Conservation (phyloP, 2,329 filamentous ascomycete genomes). For the Cercospora sp. region DNA sequence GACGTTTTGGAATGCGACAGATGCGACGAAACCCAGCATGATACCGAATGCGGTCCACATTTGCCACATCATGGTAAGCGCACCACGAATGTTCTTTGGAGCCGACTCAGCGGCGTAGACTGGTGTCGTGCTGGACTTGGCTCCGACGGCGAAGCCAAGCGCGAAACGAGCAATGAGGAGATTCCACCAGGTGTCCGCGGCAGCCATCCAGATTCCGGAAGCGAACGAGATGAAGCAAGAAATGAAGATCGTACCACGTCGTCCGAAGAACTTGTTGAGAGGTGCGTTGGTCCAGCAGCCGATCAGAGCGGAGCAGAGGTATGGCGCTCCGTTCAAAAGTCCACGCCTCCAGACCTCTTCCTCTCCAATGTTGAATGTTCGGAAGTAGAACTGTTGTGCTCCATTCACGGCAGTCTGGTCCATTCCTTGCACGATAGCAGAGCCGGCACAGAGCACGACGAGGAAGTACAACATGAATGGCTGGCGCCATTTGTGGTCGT, state of each 20-base stretch:
- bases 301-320: constrained; percentile 66
- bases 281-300: constrained; percentile 75
- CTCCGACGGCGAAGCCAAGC: constrained; percentile 58
- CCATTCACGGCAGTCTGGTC: constrained; percentile 54
- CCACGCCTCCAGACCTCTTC: constrained; percentile 43
- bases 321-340: constrained; percentile 62
- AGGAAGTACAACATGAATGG: constrained; percentile 64
- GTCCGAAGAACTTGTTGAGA: constrained; percentile 68
- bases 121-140: constrained; percentile 43
- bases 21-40: constrained; percentile 47
- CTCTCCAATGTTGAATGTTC: constrained; percentile 30
- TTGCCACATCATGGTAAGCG: constrained; percentile 51
- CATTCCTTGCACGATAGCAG: constrained; percentile 59
- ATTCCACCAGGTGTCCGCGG: constrained; percentile 70
- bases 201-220: constrained; percentile 62
- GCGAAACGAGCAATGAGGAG: constrained; percentile 69
- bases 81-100: constrained; percentile 44
- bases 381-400: constrained; percentile 31
- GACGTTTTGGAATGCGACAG: constrained; percentile 41
- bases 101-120: constrained; percentile 45
- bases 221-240: constrained; percentile 68
- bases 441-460: constrained; percentile 49
- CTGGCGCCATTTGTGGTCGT: constrained; percentile 69
- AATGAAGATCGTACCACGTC: constrained; percentile 73
- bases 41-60: constrained; percentile 48